A percentile compares a stretch with the other conserved stretches of the same genome.
phyloP scores from a whole-genome alignment of 768 basidiomycete genomes.

The Phanerodontia chrysosporium region DNA sequence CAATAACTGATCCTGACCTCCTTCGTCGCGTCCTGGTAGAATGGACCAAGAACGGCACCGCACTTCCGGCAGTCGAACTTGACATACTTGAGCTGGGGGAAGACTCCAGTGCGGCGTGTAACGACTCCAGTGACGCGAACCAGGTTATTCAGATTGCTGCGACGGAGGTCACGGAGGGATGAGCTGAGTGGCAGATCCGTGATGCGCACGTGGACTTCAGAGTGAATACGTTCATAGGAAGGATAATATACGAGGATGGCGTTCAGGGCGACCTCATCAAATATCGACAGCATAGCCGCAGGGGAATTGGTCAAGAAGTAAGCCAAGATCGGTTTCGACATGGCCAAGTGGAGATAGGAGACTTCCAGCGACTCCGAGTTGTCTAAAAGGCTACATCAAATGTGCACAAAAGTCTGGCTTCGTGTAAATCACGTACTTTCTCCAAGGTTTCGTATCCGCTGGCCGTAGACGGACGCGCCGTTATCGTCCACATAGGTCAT shows the following conservation, averaged over 20 bases:
- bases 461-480: slow-evolving; percentile 89
- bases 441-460: slow-evolving; percentile 88
- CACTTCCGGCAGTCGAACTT: slow-evolving; percentile 98
- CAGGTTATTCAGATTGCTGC: slow-evolving; percentile 89
- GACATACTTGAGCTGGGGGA: slow-evolving; percentile 99
- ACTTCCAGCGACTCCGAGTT: slow-evolving; percentile 98
- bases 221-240: slow-evolving; percentile 93
- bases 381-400: slow-evolving; percentile 41
- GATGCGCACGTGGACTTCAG: slow-evolving; percentile 96
- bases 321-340: slow-evolving; percentile 91
- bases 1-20: slow-evolving; percentile 95
- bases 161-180: slow-evolving; percentile 90
- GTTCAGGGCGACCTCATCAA: slow-evolving; percentile 92
- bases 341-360: slow-evolving; percentile 90
- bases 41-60: slow-evolving; percentile 89
- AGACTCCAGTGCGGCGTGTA: slow-evolving; percentile 91
- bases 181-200: slow-evolving; percentile 87
- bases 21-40: slow-evolving; percentile 94
- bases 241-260: slow-evolving; percentile 96
- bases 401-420: not conserved
- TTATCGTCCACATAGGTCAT: slow-evolving; percentile 95
- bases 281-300: slow-evolving; percentile 85
- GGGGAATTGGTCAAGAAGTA: slow-evolving; percentile 98
- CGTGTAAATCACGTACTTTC: slow-evolving; percentile 60
- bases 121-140: slow-evolving; percentile 96